Conservation (phyloP, 2,329 filamentous ascomycete species). For the Alternaria atra region DNA sequence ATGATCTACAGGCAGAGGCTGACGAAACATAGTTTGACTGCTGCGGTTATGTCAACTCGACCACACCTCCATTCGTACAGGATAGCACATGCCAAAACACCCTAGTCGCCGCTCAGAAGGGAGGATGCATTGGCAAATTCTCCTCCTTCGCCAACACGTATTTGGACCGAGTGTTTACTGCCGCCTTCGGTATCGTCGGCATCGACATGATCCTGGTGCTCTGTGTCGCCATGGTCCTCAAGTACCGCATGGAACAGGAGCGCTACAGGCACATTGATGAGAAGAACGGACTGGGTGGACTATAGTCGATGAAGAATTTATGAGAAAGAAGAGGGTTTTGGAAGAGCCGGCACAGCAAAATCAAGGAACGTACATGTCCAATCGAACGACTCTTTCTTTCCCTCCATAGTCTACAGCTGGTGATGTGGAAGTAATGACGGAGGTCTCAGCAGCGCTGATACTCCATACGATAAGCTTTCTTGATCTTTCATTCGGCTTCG, state of each 20-base stretch:
- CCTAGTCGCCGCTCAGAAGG: slow-evolving; percentile 73
- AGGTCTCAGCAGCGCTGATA: slow-evolving; percentile 10
- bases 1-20: slow-evolving; percentile 23
- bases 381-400: slow-evolving; percentile 32
- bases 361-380: slow-evolving; percentile 19
- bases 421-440: slow-evolving; percentile 5
- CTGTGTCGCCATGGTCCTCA: slow-evolving; percentile 77
- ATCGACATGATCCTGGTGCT: slow-evolving; percentile 73
- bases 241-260: slow-evolving; percentile 81
- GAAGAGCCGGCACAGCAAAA: slow-evolving; percentile 17
- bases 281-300: slow-evolving; percentile 63
- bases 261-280: slow-evolving; percentile 83
- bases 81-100: slow-evolving; percentile 74
- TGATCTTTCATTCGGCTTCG: slow-evolving; percentile 10
- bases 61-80: slow-evolving; percentile 74
- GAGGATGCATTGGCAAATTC: slow-evolving; percentile 74
- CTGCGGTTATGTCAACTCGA: slow-evolving; percentile 81
- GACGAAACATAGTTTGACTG: slow-evolving; percentile 70
- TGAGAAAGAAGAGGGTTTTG: slow-evolving; percentile 23
- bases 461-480: neutral
- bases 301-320: slow-evolving; percentile 24
- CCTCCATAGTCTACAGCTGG: slow-evolving; percentile 20
- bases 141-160: slow-evolving; percentile 74
- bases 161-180: slow-evolving; percentile 80
- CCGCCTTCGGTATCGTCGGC: slow-evolving; percentile 80